Base-by-base conservation (phyloP, 2,329 filamentous ascomycete species). In the Colletotrichum theobromicola region DNA sequence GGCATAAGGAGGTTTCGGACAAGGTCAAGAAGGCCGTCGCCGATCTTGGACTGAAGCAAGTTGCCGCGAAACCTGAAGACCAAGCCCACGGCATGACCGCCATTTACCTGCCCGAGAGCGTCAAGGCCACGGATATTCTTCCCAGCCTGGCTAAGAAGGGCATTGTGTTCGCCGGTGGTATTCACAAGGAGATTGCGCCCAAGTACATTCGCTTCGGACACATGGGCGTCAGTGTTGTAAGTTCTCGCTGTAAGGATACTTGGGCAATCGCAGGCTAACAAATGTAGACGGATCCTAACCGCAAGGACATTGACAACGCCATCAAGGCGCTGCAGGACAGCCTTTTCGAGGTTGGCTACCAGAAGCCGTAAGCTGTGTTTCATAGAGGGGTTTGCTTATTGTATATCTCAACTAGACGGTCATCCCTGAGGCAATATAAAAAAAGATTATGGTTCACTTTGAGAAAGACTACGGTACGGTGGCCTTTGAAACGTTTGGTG, bases 1-100 rank as follows among this genome's bases (percentile, higher is more conserved):
- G 90, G 78, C 97, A 99, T 88, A 91, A 90, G 77, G 92, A 93
- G 77, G 91, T 92, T 9, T 98, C 95, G 1, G 91, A 97, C 84
- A 93, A 92, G 83, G 92, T 98, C 83, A 98, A 99, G 91, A 92
- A 94, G 82, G 92, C 94, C 21, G 89, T 98, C 66, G 86, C 91
- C 7, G 93, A 94, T 66, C 88, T 98, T 42, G 97, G 97, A 5
- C 89, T 99, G 74, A 94, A 95, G 86, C 94, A 98, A 83, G 89
- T 99, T 46, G 96, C 97, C 26, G 85, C 90, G 42, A 94, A 96
- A 83, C 93, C 94, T 0, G 95, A 96, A 80, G 94, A 98, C 85
- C 96, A 98, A 87, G 95, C 97, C 55, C 96, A 98, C 84, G 95
- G 94, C 80, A 99, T 99, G 97, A 99, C 97, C 5, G 96, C 97